These are phyloP conservation scores for Coniferiporia sulphurascens DNA, from an alignment of 1,284 basidiomycete genomes.

Conservation along the genomic window DNA sequence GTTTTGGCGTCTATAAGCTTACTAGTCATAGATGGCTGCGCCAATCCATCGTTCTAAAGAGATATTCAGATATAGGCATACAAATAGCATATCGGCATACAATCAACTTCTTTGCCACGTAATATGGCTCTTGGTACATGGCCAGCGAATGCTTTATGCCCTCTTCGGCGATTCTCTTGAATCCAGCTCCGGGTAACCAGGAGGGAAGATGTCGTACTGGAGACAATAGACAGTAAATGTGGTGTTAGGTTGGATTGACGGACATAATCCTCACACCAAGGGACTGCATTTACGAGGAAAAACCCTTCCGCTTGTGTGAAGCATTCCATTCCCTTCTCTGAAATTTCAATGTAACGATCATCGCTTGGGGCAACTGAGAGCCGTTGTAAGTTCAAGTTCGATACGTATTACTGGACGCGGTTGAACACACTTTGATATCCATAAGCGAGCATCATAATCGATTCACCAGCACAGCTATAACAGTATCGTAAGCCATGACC, in stretches of 20 bases:
- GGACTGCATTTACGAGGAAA: conserved; percentile 11
- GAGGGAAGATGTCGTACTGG: conserved; percentile 7
- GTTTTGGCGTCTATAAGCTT: conserved; percentile 3
- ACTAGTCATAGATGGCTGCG: conserved; percentile 13
- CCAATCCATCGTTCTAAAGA: conserved; percentile 5
- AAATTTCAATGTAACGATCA: conserved; percentile 18
- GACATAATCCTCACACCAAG: neutral
- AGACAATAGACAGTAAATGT: neutral
- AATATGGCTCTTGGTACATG: conserved; percentile 6
- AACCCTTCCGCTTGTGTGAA: conserved; percentile 7
- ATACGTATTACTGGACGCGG: neutral
- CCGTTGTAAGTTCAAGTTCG: too few species aligned
- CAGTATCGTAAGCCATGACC: neutral
- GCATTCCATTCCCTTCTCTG: conserved; percentile 10
- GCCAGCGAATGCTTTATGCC: neutral
- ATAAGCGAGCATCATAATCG: conserved; percentile 9
- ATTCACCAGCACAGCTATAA: conserved; percentile 3
- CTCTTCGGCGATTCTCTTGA: neutral
- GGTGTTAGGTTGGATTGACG: neutral
- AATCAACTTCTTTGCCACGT: conserved; percentile 3
- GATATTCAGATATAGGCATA: neutral
- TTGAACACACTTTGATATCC: conserved; percentile 7
- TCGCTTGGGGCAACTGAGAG: neutral
- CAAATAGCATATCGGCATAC: neutral
- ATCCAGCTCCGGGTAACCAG: conserved; percentile 15